These are phyloP conservation scores for Pleurotus pulmonarius DNA, from an alignment of 768 basidiomycete genomes.

Conservation along the genomic window DNA sequence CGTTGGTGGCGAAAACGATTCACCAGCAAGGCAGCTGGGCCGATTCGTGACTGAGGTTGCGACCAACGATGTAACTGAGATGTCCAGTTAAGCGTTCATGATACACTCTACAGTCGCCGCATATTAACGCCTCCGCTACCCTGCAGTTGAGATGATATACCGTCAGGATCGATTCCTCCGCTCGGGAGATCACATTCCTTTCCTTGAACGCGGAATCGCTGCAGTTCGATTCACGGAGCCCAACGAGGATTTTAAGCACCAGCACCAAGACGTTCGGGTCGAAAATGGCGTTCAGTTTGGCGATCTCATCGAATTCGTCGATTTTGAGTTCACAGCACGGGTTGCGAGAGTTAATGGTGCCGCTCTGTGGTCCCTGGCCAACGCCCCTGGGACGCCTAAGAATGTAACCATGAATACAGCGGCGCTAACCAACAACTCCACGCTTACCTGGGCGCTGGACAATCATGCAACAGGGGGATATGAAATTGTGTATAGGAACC, in stretches of 20 bases:
- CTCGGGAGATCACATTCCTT: constrained; percentile 51
- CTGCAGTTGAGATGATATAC: constrained; percentile 45
- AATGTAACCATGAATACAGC: constrained; percentile 41
- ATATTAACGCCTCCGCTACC: not conserved
- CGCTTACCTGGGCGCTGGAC: constrained; percentile 42
- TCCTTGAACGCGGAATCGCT: constrained; percentile 46
- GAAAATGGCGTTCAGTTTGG: constrained; percentile 51
- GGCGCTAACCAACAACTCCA: constrained; percentile 53
- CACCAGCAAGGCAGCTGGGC: constrained; percentile 46
- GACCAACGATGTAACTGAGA: constrained; percentile 42
- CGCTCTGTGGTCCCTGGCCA: constrained; percentile 50
- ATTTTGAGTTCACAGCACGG: constrained; percentile 48
- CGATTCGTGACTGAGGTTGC: constrained; percentile 50
- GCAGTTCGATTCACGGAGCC: constrained; percentile 57
- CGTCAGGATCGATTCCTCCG: constrained; percentile 52
- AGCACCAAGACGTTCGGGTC: constrained; percentile 54
- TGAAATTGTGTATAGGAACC: constrained; percentile 49
- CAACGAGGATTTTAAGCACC: constrained; percentile 53
- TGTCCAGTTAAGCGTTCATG: constrained; percentile 35
- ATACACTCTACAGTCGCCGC: not conserved
- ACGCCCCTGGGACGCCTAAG: constrained; percentile 51
- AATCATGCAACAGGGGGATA: constrained; percentile 37
- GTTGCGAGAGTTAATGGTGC: constrained; percentile 51
- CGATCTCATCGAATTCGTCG: constrained; percentile 49
- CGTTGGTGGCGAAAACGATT: constrained; percentile 53